Base-by-base conservation (phyloP, 2,329 filamentous ascomycete species). In the Cercospora sp. region DNA sequence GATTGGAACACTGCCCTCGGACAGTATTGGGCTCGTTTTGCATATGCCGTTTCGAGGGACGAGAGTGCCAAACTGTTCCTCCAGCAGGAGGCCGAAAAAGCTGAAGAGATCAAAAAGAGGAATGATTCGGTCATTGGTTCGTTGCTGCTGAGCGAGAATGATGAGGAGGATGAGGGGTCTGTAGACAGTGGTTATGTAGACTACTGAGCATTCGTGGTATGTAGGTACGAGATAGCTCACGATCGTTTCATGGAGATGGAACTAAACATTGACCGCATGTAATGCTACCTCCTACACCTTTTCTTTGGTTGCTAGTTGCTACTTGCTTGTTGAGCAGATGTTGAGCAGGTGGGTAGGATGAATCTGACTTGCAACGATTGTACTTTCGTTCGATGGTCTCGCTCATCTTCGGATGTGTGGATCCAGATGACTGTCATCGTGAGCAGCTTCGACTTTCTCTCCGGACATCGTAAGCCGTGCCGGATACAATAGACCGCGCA, bases 1-100 rank as follows among this genome's bases (percentile, higher is more conserved):
- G 61, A 58, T 24, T 64, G 61, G 61, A 32, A 64, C 32, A 26
- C 30, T 28, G 49, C 61, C 34, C 45, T 64, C 12, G 9, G n/a
- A n/a, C 30, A 55, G 12, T 58, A 57, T 32, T 64, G 61, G 49
- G 49, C 18, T 40, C 43, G 60, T 1, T 18, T 24, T 10, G 40
- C 28, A n/a, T 59, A 37, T 34, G 5, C 55, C 9, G 28, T 37
- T 10, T 32, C n/a, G 28, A 18, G 55, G 55, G 18, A 45, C n/a
- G 2, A 32, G 2, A 30, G 37, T 51, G 26, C 21, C 60, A 28
- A 8, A 34, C 18, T 10, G 5, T 49, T 49, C 43, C 21, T 28
- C 16, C 24, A 51, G 30, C 26, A 24, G 16, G 34, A 30, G 24
- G 24, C 55, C 55, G 55, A 16, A 30, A 10, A 18, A 12, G 55